A percentile compares a stretch with the other conserved stretches of the same genome.
Conservation (phyloP, 2,329 filamentous ascomycete species). For the Gliomastix tumulicola region DNA sequence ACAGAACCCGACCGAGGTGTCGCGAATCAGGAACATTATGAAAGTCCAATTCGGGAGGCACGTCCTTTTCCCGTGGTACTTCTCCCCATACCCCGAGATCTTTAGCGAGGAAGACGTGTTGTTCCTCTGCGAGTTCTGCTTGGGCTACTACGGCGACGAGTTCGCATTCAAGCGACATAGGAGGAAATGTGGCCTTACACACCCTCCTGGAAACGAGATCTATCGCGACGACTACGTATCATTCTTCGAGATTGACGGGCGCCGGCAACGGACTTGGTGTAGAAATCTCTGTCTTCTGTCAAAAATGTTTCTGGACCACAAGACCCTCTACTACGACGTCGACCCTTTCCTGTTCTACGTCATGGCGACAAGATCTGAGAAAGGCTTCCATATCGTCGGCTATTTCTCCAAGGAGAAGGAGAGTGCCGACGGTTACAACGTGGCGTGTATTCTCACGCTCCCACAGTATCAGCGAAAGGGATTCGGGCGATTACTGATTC, state of each 20-base stretch:
- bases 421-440: conserved; percentile 92
- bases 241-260: conserved; percentile 95
- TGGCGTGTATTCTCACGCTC: conserved; percentile 93
- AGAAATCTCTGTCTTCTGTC: conserved; percentile 90
- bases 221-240: conserved; percentile 92
- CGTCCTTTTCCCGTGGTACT: conserved; percentile 97
- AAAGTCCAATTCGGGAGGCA: conserved; percentile 89
- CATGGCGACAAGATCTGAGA: conserved; percentile 84
- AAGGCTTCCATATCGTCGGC: conserved; percentile 93
- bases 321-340: conserved; percentile 99
- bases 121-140: conserved; percentile 95
- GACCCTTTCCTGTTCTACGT: conserved; percentile 98
- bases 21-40: conserved; percentile 88
- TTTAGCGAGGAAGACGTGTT: conserved; percentile 87
- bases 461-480: conserved; percentile 96
- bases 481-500: conserved; percentile 86
- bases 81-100: conserved; percentile 88
- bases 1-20: conserved; percentile 94
- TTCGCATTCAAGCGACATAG: conserved; percentile 82
- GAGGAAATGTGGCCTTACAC: conserved; percentile 80
- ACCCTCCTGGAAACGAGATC: conserved; percentile 96
- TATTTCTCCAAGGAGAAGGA: conserved; percentile 99
- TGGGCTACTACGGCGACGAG: conserved; percentile 80
- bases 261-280: conserved; percentile 91
- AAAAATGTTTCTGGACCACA: conserved; percentile 96